Evolutionary conservation across 2,329 filamentous ascomycete species (phyloP).

Genomic region (Fusarium sp.): DNA sequence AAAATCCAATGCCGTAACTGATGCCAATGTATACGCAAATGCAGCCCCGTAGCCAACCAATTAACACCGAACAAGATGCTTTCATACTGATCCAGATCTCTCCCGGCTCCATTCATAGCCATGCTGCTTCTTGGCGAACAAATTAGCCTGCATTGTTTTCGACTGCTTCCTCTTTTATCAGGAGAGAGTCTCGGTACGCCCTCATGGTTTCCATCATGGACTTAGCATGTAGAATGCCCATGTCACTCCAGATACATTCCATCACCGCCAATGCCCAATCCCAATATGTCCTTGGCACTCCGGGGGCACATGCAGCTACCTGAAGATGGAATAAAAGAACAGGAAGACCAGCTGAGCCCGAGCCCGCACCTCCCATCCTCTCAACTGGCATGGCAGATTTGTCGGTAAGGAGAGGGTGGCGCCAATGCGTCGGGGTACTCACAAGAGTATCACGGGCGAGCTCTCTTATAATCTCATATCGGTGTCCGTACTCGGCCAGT

Average conservation of each 20-base stretch:
- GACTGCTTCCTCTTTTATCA: conserved; percentile 20
- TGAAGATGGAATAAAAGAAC: conserved; percentile 61
- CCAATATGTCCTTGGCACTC: conserved; percentile 56
- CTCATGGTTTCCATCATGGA: conserved; percentile 57
- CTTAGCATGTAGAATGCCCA: conserved; percentile 63
- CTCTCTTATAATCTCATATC: conserved; percentile 50
- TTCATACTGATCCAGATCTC: background rate
- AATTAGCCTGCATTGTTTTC: conserved; percentile 3
- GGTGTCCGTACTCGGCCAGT: conserved; percentile 45
- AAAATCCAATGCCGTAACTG: conserved; percentile 1
- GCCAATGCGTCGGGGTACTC: conserved; percentile 63
- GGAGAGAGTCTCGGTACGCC: conserved; percentile 35
- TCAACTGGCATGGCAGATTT: conserved; percentile 51
- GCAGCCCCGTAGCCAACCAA: background rate
- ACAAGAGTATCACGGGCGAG: conserved; percentile 58
- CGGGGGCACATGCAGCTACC: conserved; percentile 59
- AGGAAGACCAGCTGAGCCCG: conserved; percentile 61
- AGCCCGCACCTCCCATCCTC: conserved; percentile 54
- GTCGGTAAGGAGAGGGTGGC: conserved; percentile 58
- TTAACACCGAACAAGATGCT: conserved; percentile 25
- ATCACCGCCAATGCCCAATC: conserved; percentile 58
- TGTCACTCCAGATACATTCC: conserved; percentile 61
- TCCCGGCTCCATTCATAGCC: background rate
- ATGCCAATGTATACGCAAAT: background rate
- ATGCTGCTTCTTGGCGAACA: background rate